Percentiles rank a stretch among this genome's conserved stretches.
Evolutionary conservation across 1,139 yeast species (phyloP).

Genomic region (Yamadazyma dushanensis): DNA sequence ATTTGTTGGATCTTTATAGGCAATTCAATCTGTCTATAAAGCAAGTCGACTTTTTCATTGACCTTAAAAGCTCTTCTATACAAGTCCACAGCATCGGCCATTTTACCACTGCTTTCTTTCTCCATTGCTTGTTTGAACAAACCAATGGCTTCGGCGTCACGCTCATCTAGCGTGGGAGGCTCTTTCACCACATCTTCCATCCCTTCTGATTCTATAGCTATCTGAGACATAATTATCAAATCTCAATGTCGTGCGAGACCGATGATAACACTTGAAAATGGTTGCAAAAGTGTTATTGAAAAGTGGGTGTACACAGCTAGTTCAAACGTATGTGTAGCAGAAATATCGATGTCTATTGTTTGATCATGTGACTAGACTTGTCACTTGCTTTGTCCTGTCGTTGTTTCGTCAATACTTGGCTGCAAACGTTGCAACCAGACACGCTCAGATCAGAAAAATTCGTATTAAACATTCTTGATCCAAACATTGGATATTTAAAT

Average conservation of each 20-base stretch:
- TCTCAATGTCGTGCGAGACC: neutral
- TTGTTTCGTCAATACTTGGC: too few species aligned
- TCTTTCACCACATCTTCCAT: neutral
- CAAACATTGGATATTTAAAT: neutral
- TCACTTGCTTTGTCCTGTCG: too few species aligned
- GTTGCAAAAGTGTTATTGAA: too few species aligned
- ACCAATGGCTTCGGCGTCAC: slow-evolving; percentile 47
- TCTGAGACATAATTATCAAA: slow-evolving; percentile 4
- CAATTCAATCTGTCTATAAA: slow-evolving; percentile 56
- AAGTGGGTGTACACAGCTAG: too few species aligned
- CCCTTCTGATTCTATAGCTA: slow-evolving; percentile 4
- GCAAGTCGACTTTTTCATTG: slow-evolving; percentile 66
- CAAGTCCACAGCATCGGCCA: slow-evolving; percentile 75
- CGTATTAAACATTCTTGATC: slow-evolving; percentile 2
- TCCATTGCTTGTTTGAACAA: slow-evolving; percentile 70
- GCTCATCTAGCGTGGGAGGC: neutral
- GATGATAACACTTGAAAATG: neutral
- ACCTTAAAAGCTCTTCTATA: slow-evolving; percentile 73
- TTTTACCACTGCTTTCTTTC: slow-evolving; percentile 69
- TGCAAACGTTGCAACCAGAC: too few species aligned
- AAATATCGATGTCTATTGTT: too few species aligned
- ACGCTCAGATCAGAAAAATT: slow-evolving; percentile 1
- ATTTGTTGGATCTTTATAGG: slow-evolving; percentile 26
- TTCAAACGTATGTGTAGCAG: too few species aligned
- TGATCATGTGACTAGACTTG: too few species aligned